phyloP scores from a whole-genome alignment of 768 basidiomycete genomes.

The Amanita pallidorosea region DNA sequence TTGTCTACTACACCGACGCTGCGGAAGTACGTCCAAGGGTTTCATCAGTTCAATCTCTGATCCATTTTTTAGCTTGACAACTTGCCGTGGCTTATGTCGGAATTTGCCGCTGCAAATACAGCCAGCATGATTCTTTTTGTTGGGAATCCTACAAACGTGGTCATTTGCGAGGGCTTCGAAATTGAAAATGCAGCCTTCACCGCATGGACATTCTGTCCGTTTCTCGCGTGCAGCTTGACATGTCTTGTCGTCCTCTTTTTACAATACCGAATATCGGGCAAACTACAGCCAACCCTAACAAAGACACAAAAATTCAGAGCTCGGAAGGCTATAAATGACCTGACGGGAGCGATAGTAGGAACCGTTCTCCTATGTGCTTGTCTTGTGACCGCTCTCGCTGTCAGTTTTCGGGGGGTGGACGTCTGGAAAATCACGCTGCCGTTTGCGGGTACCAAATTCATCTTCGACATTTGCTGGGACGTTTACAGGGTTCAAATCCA shows the following conservation, averaged over 20 bases:
- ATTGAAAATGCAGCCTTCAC: slow-evolving; percentile 74
- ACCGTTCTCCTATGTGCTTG: slow-evolving; percentile 53
- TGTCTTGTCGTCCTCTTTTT: slow-evolving; percentile 48
- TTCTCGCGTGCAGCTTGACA: slow-evolving; percentile 54
- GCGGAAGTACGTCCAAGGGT: slow-evolving; percentile 22
- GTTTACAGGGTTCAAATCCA: slow-evolving; percentile 30
- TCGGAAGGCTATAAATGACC: slow-evolving; percentile 60
- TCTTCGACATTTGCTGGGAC: slow-evolving; percentile 56
- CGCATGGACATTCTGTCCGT: slow-evolving; percentile 75
- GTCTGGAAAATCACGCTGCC: slow-evolving; percentile 83
- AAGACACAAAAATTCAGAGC: slow-evolving; percentile 30
- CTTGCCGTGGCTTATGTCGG: slow-evolving; percentile 60
- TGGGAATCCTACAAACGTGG: slow-evolving; percentile 90
- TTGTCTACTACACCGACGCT: slow-evolving; percentile 78
- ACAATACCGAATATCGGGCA: slow-evolving; percentile 47
- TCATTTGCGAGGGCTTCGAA: slow-evolving; percentile 79
- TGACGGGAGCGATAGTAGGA: slow-evolving; percentile 64
- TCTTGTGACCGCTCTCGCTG: slow-evolving; percentile 63
- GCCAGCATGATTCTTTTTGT: slow-evolving; percentile 70
- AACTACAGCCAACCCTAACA: slow-evolving; percentile 38
- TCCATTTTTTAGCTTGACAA: slow-evolving; percentile 27
- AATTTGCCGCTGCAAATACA: slow-evolving; percentile 74
- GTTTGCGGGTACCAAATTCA: slow-evolving; percentile 62
- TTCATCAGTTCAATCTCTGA: not conserved
- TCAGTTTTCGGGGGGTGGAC: slow-evolving; percentile 66